Evolutionary conservation across 2,329 filamentous ascomycete species (phyloP).

Genomic region (Phaeosphaeriaceae sp.): DNA sequence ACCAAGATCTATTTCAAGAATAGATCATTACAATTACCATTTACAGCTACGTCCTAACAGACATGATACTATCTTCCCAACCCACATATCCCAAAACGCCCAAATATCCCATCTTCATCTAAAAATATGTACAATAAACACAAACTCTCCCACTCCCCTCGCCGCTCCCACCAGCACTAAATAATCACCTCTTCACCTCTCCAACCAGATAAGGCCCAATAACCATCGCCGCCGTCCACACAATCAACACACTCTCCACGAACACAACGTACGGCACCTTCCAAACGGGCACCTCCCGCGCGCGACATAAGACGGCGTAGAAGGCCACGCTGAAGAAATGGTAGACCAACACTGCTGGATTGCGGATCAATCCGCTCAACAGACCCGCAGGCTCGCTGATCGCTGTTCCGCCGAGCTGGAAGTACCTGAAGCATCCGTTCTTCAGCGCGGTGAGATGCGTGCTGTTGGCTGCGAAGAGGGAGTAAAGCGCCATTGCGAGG

Average conservation of each 20-base stretch:
- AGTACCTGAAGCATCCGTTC: constrained; percentile 91
- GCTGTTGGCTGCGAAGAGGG: constrained; percentile 82
- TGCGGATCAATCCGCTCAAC: constrained; percentile 79
- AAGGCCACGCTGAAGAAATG: constrained; percentile 97
- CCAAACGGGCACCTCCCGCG: constrained; percentile 56
- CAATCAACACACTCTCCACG: constrained; percentile 70
- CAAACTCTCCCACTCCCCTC: too few species aligned
- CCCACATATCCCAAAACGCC: not conserved
- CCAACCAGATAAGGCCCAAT: constrained; percentile 82
- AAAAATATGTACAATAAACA: too few species aligned
- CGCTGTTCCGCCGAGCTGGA: constrained; percentile 74
- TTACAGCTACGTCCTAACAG: not conserved
- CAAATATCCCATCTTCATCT: too few species aligned
- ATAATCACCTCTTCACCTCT: constrained; percentile 64
- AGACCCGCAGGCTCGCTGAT: constrained; percentile 82
- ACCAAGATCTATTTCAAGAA: too few species aligned
- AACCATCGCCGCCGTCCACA: constrained; percentile 81
- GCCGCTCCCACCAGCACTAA: too few species aligned
- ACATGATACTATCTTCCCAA: not conserved
- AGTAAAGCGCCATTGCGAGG: constrained; percentile 92
- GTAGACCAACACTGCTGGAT: constrained; percentile 79
- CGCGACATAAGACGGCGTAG: constrained; percentile 77
- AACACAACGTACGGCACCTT: constrained; percentile 61
- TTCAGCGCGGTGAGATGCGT: constrained; percentile 74
- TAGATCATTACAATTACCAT: not conserved